Base-by-base conservation (phyloP, 169 alveolate genomes). In the Amoebophrya sp. region DNA sequence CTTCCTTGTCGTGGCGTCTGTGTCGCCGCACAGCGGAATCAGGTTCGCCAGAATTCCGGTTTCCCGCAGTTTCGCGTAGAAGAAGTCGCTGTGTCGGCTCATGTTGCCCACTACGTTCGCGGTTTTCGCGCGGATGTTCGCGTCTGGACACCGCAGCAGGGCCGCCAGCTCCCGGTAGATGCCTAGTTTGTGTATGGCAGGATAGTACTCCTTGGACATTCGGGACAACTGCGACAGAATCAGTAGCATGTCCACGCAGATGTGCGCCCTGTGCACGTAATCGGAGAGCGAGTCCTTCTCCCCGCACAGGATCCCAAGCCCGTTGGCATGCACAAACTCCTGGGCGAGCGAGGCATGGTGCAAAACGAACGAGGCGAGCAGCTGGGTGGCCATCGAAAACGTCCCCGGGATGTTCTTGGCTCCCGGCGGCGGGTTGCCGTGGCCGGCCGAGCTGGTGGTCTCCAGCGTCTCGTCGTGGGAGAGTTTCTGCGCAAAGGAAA, bases 91-190 rank as follows among this genome's bases (percentile, higher is more conserved):
- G 90, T 96, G 97, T 90, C 98, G 93, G 88, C 97, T 95, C 89
- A 96, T 95, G 90, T 96, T 96, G 39, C 98, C 98, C 67, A 96
- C 94, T 69, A 96, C 93, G 91, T 96, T 96, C 91, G 97, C 95
- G 41, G 95, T 97, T 90, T 96, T 95, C 38, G 97, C 95, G 92
- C 97, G 95, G 20, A 96, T 93, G n/a, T 92, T 93, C 89, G 96
- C 91, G 90, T 95, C 98, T 50, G 91, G 91, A 40, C 94, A 95
- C 31, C 90, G 95, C 31, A 96, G 94, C 26, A 94, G 93, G 40
- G 87, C 92, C 89, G 94, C 94, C 23, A 95, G 70, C 45, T 95
- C 96, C 7, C 92, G 91, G 89, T 95, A 96, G 41, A 96, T 93
- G 88, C 94, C 93, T 40, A 95, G 93, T 34, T 92, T 91, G 50